These are phyloP conservation scores for Hymenoscyphus occultus DNA, from an alignment of 2,329 filamentous ascomycete species.

Conservation along the genomic window DNA sequence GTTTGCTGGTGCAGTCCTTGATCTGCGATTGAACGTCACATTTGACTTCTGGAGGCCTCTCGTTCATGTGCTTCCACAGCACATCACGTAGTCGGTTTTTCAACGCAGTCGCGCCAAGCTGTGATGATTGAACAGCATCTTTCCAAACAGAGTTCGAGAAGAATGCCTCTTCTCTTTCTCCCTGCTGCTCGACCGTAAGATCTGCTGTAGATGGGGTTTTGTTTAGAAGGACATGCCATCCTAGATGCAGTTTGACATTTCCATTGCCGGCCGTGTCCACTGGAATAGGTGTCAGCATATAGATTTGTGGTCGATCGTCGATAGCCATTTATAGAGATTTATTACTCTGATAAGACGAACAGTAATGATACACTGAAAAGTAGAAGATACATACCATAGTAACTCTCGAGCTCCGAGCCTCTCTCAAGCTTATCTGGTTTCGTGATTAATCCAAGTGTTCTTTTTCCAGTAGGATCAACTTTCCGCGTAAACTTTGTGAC, in stretches of 20 bases:
- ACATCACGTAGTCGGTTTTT: constrained; percentile 28
- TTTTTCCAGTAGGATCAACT: constrained; percentile 37
- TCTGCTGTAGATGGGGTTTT: constrained; percentile 40
- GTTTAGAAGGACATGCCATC: constrained; percentile 48
- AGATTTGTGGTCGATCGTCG: too few species aligned
- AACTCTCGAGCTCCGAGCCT: constrained; percentile 38
- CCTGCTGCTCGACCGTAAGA: constrained; percentile 27
- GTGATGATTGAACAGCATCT: constrained; percentile 19
- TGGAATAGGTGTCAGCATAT: neutral
- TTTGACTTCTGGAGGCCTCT: constrained; percentile 27
- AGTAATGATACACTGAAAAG: too few species aligned
- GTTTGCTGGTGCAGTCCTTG: neutral
- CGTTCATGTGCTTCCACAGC: constrained; percentile 36
- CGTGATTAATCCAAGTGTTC: constrained; percentile 47
- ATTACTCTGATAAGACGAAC: too few species aligned
- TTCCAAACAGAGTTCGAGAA: constrained; percentile 33
- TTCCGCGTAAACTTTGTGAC: constrained; percentile 39
- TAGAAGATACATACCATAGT: constrained; percentile 22
- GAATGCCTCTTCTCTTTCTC: constrained; percentile 24
- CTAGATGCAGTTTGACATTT: constrained; percentile 42
- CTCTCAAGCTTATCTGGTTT: constrained; percentile 42
- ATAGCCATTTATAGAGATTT: too few species aligned
- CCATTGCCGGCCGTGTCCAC: constrained; percentile 41
- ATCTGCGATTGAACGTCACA: neutral
- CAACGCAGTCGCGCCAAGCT: constrained; percentile 31